Base-by-base conservation (phyloP, 1,284 basidiomycete species). In the Rhodotorula sp. region DNA sequence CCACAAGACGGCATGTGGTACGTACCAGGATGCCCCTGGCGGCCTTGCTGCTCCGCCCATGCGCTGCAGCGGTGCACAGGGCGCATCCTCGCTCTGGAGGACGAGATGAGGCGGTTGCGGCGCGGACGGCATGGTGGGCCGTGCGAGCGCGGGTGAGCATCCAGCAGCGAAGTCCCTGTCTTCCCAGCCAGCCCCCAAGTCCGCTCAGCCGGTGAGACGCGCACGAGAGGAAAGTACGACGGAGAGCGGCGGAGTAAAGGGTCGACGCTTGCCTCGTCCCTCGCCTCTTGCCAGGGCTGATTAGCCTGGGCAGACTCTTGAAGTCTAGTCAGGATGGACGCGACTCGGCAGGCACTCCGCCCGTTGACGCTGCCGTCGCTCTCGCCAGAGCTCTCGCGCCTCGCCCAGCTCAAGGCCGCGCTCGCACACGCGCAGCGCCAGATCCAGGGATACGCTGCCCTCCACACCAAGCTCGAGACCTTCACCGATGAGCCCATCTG, bases 401-500 rank as follows among this genome's bases (percentile, higher is more conserved):
- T 71, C 37, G 37, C 64, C 6, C 1, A 22, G 2, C 64, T 71
- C 60, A 69, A 70, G 50, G 29, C 48, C 3, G 41, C 46, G 1
- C 60, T 75, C 64, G 48, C 50, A 4, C 12, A 22, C 3, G 57
- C 66, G 57, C 13, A 66, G 3, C 8, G 22, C 13, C 2, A 60
- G 19, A 25, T 66, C 36, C 36, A 61, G 27, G 54, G 27, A 32
- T 68, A 58, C 57, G 21, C 12, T 22, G n/a, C 54, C 19, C 48
- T 75, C 27, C 12, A 59, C 22, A 22, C 6, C 29, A 73, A 72
- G 51, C 70, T 76, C 12, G 69, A 54, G 8, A 53, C 29, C 1
- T 63, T 76, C 57, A 72, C 74, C 13, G 74, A 76, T 46, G 69
- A 76, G 15, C 74, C 74, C 5, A 36, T 48, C 2, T 76, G 72